Evolutionary conservation across 2,329 filamentous ascomycete species (phyloP).

Genomic region (Tolypocladium inflatum): DNA sequence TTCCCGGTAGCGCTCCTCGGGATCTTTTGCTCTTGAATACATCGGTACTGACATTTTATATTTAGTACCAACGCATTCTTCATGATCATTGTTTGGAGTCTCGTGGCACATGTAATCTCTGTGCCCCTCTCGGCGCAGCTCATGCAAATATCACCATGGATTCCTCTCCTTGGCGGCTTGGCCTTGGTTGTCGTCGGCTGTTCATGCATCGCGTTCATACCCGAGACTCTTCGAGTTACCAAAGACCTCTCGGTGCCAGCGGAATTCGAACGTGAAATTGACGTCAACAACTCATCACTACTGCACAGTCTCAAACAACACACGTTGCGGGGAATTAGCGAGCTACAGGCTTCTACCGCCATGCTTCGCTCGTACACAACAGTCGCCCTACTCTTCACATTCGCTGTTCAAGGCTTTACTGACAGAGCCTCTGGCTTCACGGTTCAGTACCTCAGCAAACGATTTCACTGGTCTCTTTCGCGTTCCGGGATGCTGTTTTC

Average conservation of each 20-base stretch:
- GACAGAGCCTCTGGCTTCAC: background rate
- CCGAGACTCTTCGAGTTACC: background rate
- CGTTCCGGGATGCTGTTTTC: slow-evolving; percentile 10
- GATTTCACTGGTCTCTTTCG: slow-evolving; percentile 6
- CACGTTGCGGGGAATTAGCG: too few species aligned
- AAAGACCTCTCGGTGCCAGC: background rate
- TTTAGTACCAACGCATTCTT: slow-evolving; percentile 1
- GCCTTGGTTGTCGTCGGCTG: background rate
- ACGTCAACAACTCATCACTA: too few species aligned
- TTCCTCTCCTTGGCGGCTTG: background rate
- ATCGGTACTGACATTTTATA: background rate
- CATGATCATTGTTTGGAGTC: background rate
- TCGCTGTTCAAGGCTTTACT: slow-evolving; percentile 1
- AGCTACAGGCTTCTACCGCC: too few species aligned
- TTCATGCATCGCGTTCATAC: background rate
- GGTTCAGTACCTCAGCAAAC: slow-evolving; percentile 7
- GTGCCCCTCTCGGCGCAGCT: slow-evolving; percentile 1
- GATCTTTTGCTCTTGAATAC: background rate
- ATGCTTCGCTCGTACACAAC: background rate
- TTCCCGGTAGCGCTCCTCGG: background rate
- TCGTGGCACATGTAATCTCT: background rate
- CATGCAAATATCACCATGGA: background rate
- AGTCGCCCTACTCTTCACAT: slow-evolving; percentile 3
- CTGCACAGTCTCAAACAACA: too few species aligned
- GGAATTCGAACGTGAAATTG: background rate